Base-by-base conservation (phyloP, 495 filamentous ascomycete genomes). In the Cladorrhinum samala region DNA sequence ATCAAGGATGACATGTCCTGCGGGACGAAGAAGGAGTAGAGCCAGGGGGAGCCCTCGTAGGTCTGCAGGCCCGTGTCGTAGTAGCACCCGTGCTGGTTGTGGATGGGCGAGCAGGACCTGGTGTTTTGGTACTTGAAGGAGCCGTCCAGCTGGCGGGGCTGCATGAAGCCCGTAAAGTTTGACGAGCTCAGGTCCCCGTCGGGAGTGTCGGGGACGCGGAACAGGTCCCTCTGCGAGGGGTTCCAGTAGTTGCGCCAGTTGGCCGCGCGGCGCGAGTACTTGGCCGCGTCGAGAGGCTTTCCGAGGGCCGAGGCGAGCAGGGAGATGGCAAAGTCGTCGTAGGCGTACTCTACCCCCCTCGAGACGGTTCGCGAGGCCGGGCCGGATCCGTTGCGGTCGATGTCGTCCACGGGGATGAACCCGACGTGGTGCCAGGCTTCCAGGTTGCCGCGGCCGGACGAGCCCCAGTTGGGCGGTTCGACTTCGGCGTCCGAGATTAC, bases 301-400 rank as follows among this genome's bases (percentile, higher is more conserved):
- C 75, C 78, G 1, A 84, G 70, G 1, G 70, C 75, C 49, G 71
- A 68, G 38, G 82, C 80, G 41, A 85, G 73, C 16, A 69, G 57
- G 13, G 80, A 74, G 19, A 83, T 76, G 46, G 71, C 66, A 50
- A 85, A 89, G 62, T 89, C 86, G 51, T 88, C 78, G 68, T 88
- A 88, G 3, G 84, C 80, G 66, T 89, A 88, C 59, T 88, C 86
- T 13, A 88, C 79, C 0, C 83, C 86, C 1, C 85, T 72, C 7
- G 78, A 83, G 25, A 89, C 73, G 49, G 76, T 79, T 11, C 86
- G 80, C 9, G 78, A 85, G 42, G 75, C 72, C 0, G 80, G 76
- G 0, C 84, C 84, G 11, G 77, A 72, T 17, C 83, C 83, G 21
- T 78, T 75, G 0, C 64, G 67, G 60, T 86, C 83, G n/a, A 66